Conservation (phyloP, 352 stramenopile genomes). For the Discostella stelligera region DNA sequence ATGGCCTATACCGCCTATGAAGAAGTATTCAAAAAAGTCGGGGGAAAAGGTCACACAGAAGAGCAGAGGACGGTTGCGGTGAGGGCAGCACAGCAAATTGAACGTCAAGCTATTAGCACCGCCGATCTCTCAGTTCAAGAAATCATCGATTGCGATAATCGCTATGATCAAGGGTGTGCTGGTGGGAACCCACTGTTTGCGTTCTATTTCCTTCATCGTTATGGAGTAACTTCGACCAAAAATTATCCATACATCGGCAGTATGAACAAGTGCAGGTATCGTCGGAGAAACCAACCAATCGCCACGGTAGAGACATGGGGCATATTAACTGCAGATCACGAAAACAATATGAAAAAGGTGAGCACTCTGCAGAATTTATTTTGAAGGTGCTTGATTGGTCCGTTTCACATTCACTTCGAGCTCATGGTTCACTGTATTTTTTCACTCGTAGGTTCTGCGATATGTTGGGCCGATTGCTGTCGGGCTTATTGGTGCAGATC, state of each 20-base stretch:
- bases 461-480: conserved; percentile 74
- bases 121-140: conserved; percentile 94
- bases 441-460: conserved; percentile 28
- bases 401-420: too few relatives aligned
- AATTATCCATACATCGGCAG: conserved; percentile 90
- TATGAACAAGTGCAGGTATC: conserved; percentile 42
- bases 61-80: not conserved
- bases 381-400: too few relatives aligned
- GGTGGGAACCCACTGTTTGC: conserved; percentile 95
- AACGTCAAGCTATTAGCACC: conserved; percentile 85
- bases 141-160: conserved; percentile 92
- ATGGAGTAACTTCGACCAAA: conserved; percentile 87
- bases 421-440: not conserved
- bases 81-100: conserved; percentile 26
- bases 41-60: not conserved
- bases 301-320: conserved; percentile 69
- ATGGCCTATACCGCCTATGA: conserved; percentile 46
- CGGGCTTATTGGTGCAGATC: conserved; percentile 62
- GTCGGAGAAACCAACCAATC: conserved; percentile 47
- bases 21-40: conserved; percentile 10
- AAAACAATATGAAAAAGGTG: conserved; percentile 71
- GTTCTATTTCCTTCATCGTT: conserved; percentile 92
- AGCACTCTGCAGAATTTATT: not conserved
- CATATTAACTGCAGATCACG: conserved; percentile 58
- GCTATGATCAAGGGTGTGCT: conserved; percentile 92